Evolutionary conservation across 495 filamentous ascomycete genomes (phyloP), one percentile per base, ranked within the genome.

Genomic region (Tetracladium marchalianum): DNA sequence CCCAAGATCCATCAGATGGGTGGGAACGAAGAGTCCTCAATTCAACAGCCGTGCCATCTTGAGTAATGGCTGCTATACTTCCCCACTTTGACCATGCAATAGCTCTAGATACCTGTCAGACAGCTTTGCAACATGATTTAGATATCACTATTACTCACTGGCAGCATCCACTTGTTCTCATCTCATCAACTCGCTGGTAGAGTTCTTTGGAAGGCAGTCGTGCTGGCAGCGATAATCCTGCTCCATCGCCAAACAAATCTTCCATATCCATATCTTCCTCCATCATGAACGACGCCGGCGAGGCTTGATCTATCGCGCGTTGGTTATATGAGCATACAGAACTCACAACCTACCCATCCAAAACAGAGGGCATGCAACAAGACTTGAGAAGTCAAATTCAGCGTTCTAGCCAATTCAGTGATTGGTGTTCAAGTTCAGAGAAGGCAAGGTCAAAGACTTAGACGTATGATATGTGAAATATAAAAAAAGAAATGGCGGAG

Each of bases 71-170:
- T 24, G 90, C 90, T 60, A 97, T 85, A 55, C 80, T 87, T 45
- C 92, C 92, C 57, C 80, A 69, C 46, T 82, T 86, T 13, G 92
- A 95, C 93, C 93, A 97, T 40, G 82, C 82, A 43, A 96, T 75
- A 50, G 76, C 82, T 54, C 88, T 95, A 54, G 11, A 6, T 16
- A 44, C 31, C 15, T 31, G 38, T 68, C 36, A 49, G 33, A 12
- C n/a, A 6, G 5, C 36, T 16, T 11, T 34, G 1, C 34, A n/a
- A 22, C 11, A 4, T 19, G 11, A 46, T 18, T 3, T n/a, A n/a
- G 31, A 13, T 9, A 16, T 46, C 17, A 15, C 33, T 42, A 17
- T 40, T 41, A 76, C 80, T 67, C 73, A 94, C 86, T 90, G 83
- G 68, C 82, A 84, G 58, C 87, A 94, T 2, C 90, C 90, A 47